phyloP scores from a whole-genome alignment of 495 filamentous ascomycete species.

The Podospora appendiculata region DNA sequence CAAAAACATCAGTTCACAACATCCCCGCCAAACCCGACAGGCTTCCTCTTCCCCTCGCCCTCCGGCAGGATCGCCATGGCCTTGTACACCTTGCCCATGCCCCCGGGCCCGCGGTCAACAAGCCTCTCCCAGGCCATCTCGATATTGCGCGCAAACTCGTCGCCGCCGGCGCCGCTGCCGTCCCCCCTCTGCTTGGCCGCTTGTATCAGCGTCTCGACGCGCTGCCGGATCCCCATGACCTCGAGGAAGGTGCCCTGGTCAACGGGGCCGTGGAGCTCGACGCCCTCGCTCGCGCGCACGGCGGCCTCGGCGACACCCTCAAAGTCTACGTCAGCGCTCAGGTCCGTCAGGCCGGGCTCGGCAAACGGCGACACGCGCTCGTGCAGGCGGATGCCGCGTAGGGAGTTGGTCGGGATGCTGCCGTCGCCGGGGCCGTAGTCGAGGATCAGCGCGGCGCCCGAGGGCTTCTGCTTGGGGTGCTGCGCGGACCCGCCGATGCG shows the following conservation, averaged over 20 bases:
- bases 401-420: constrained; percentile 74
- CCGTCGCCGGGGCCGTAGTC: constrained; percentile 76
- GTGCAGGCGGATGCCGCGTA: constrained; percentile 80
- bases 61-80: constrained; percentile 84
- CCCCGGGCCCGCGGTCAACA: constrained; percentile 65
- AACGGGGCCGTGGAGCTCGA: constrained; percentile 91
- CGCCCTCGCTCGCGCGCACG: constrained; percentile 57
- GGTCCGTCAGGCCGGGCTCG: constrained; percentile 70
- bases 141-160: constrained; percentile 58
- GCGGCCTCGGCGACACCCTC: constrained; percentile 74
- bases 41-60: constrained; percentile 59
- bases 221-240: constrained; percentile 71
- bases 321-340: constrained; percentile 92
- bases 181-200: constrained; percentile 34
- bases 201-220: constrained; percentile 59
- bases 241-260: constrained; percentile 75
- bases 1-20: constrained; percentile 24
- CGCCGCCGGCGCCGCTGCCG: constrained; percentile 37
- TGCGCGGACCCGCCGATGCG: constrained; percentile 65
- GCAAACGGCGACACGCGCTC: constrained; percentile 65
- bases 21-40: constrained; percentile 88
- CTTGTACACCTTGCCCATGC: constrained; percentile 94
- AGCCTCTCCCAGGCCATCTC: constrained; percentile 69
- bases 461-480: constrained; percentile 51
- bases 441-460: constrained; percentile 82